These are phyloP conservation scores for Geranium rotundifolium DNA, from an alignment of 345 rosid genomes.

Conservation along the genomic window DNA sequence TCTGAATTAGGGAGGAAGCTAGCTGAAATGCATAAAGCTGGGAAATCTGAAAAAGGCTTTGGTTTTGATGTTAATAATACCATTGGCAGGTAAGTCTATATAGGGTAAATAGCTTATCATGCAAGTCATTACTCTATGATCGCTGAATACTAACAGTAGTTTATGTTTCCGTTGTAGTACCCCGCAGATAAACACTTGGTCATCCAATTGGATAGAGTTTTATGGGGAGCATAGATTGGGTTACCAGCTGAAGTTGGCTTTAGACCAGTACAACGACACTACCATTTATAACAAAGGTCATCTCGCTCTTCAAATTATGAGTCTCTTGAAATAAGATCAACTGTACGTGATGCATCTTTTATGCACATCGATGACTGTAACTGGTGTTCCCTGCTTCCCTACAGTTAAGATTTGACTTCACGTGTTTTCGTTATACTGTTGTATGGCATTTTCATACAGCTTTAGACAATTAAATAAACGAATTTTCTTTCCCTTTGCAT, in stretches of 20 bases:
- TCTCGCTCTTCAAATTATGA: neutral
- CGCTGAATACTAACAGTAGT: neutral
- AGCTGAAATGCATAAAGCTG: conserved; percentile 92
- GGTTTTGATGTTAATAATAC: conserved; percentile 89
- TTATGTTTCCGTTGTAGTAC: conserved; percentile 35
- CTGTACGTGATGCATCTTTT: no score
- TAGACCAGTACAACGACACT: conserved; percentile 61
- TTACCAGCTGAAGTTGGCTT: conserved; percentile 69
- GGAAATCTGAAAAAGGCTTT: conserved; percentile 68
- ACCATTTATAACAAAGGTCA: conserved; percentile 68
- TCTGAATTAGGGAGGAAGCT: conserved; percentile 70
- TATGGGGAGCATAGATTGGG: conserved; percentile 80
- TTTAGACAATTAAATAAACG: no score
- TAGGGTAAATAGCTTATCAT: neutral
- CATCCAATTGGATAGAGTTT: conserved; percentile 76
- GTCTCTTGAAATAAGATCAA: neutral
- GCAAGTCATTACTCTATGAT: neutral
- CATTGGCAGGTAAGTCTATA: conserved; percentile 70
- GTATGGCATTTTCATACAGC: no score
- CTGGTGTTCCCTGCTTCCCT: no score
- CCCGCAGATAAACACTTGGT: conserved; percentile 86
- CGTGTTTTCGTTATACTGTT: no score
- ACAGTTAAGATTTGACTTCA: no score
- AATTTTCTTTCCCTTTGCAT: no score
- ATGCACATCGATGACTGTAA: no score